Percentiles rank a stretch among this genome's conserved stretches.
Conservation (phyloP, 805 yeast genomes). For the Wickerhamomyces ciferrii region DNA sequence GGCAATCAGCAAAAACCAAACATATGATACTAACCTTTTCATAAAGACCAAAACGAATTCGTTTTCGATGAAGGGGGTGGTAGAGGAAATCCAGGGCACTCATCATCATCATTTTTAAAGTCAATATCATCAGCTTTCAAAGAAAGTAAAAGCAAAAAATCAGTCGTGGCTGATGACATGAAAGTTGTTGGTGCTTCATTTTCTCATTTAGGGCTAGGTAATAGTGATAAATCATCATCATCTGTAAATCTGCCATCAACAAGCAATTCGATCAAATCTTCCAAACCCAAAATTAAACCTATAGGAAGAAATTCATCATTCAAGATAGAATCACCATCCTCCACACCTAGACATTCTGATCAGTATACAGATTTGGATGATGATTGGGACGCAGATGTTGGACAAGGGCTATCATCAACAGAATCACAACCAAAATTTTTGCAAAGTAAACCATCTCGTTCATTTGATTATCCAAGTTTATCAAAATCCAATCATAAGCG, state of each 20-base stretch:
- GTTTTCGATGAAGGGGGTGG: slow-evolving; percentile 69
- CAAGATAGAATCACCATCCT: slow-evolving; percentile 8
- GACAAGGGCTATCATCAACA: slow-evolving; percentile 24
- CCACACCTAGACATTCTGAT: slow-evolving; percentile 23
- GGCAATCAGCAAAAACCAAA: neutral
- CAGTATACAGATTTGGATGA: slow-evolving; percentile 73
- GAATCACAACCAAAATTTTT: slow-evolving; percentile 26
- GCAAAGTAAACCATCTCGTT: slow-evolving; percentile 14
- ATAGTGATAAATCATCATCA: slow-evolving; percentile 8
- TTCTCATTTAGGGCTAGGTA: slow-evolving; percentile 44
- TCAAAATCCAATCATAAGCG: slow-evolving; percentile 21
- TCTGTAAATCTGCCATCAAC: slow-evolving; percentile 11
- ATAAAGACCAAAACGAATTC: slow-evolving; percentile 43
- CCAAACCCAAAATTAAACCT: slow-evolving; percentile 4
- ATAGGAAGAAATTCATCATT: slow-evolving; percentile 6
- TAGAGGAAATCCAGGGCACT: slow-evolving; percentile 51
- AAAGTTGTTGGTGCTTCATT: slow-evolving; percentile 51
- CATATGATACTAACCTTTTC: neutral
- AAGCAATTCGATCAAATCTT: slow-evolving; percentile 2
- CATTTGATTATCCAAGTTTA: slow-evolving; percentile 21
- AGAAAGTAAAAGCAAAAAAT: slow-evolving; percentile 16
- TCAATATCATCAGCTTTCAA: slow-evolving; percentile 21
- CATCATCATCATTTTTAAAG: slow-evolving; percentile 26
- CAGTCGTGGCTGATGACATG: slow-evolving; percentile 25
- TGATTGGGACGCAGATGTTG: slow-evolving; percentile 86